Percentiles rank a stretch among this genome's conserved stretches.
Conservation (phyloP, 768 basidiomycete genomes). For the Xerocomus brunneocitrinus region DNA sequence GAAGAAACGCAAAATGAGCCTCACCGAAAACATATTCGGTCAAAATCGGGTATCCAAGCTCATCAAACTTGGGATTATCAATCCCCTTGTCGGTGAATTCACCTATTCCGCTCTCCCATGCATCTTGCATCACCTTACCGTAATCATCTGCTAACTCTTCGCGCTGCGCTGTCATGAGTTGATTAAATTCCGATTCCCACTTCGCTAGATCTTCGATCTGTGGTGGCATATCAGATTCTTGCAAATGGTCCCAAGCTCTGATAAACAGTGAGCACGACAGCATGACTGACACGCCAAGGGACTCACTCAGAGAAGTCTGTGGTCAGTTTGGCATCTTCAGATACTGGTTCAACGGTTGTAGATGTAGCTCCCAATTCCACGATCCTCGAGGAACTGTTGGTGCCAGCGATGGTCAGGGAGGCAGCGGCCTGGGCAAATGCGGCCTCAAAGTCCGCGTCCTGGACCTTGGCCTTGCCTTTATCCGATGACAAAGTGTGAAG, state of each 20-base stretch:
- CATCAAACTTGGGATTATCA: conserved; percentile 49
- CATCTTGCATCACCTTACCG: conserved; percentile 54
- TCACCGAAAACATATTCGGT: conserved; percentile 74
- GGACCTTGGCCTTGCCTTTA: conserved; percentile 76
- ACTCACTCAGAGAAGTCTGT: conserved; percentile 54
- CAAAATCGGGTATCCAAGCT: conserved; percentile 72
- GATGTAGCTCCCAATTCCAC: conserved; percentile 49
- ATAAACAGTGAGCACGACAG: conserved; percentile 1
- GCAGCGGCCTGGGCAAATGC: conserved; percentile 68
- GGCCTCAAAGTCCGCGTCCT: conserved; percentile 79
- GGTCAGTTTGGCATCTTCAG: conserved; percentile 26
- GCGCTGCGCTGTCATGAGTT: conserved; percentile 65
- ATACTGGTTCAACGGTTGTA: conserved; percentile 38
- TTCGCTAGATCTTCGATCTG: conserved; percentile 61
- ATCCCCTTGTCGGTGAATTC: conserved; percentile 34
- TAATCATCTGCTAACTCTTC: conserved; percentile 65
- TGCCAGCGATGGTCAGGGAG: conserved; percentile 42
- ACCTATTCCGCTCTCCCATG: conserved; percentile 58
- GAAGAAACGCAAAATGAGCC: conserved; percentile 16
- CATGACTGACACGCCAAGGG: background rate
- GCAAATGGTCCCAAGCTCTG: conserved; percentile 63
- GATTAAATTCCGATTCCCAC: conserved; percentile 83
- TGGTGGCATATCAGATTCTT: conserved; percentile 53
- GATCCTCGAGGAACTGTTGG: conserved; percentile 42
- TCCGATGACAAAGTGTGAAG: conserved; percentile 22